Evolutionary conservation across 495 filamentous ascomycete species (phyloP).

Genomic region (Podospora comata): DNA sequence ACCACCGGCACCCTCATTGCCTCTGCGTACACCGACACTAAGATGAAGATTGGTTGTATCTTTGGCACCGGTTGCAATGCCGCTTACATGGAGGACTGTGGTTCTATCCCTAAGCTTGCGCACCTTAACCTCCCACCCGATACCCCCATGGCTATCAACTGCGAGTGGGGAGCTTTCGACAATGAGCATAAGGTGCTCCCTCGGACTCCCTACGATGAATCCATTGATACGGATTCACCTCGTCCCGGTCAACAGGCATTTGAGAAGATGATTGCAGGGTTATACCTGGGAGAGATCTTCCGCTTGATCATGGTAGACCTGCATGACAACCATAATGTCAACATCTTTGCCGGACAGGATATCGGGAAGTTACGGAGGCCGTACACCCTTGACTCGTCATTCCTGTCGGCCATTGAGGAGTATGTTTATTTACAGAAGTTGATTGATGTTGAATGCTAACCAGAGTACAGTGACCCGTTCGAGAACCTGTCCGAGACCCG

Average conservation of each 20-base stretch:
- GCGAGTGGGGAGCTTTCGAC: slow-evolving; percentile 98
- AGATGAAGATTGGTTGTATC: slow-evolving; percentile 94
- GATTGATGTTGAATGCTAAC: not conserved
- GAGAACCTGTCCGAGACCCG: slow-evolving; percentile 87
- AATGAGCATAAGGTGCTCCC: slow-evolving; percentile 93
- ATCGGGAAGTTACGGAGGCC: slow-evolving; percentile 72
- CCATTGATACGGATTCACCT: slow-evolving; percentile 89
- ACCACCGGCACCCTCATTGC: slow-evolving; percentile 99
- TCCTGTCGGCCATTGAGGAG: slow-evolving; percentile 94
- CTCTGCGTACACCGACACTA: slow-evolving; percentile 87
- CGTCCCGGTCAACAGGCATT: slow-evolving; percentile 94
- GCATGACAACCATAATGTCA: slow-evolving; percentile 67
- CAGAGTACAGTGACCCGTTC: slow-evolving; percentile 68
- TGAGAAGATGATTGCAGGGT: slow-evolving; percentile 96
- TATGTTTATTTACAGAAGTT: slow-evolving; percentile 31
- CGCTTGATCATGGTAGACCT: slow-evolving; percentile 84
- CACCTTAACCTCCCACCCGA: slow-evolving; percentile 89
- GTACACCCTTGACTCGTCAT: slow-evolving; percentile 86
- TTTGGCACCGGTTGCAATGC: slow-evolving; percentile 99
- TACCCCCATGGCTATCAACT: slow-evolving; percentile 96
- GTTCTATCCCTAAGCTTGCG: slow-evolving; percentile 88
- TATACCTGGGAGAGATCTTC: slow-evolving; percentile 95
- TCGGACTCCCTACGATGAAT: slow-evolving; percentile 76
- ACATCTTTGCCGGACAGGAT: slow-evolving; percentile 82
- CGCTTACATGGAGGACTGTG: slow-evolving; percentile 93